phyloP scores from a whole-genome alignment of 768 basidiomycete genomes.

The Chlorophyllum brunneum region DNA sequence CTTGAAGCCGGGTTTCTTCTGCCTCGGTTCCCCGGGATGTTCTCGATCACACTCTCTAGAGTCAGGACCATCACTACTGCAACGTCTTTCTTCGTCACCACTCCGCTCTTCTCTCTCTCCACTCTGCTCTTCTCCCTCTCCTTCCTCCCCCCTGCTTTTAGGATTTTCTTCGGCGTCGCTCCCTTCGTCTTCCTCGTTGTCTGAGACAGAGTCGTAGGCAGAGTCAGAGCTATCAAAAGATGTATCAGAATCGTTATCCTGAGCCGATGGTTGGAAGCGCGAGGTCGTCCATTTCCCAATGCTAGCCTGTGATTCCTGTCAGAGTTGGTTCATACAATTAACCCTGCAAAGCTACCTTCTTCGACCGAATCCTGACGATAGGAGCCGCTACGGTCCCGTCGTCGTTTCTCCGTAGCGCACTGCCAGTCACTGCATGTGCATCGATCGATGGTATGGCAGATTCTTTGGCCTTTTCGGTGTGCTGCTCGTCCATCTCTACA shows the following conservation, averaged over 20 bases:
- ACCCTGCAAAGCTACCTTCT: constrained; percentile 16
- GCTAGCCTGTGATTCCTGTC: constrained; percentile 43
- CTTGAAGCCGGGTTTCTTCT: constrained; percentile 67
- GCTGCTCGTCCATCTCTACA: constrained; percentile 9
- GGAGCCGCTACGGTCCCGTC: constrained; percentile 59
- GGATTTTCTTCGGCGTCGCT: constrained; percentile 2
- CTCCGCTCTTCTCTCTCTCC: constrained; percentile 20
- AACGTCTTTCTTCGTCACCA: constrained; percentile 3
- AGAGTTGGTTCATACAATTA: constrained; percentile 6
- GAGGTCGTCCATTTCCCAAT: constrained; percentile 19
- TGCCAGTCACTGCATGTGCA: constrained; percentile 40
- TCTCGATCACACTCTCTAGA: constrained; percentile 18
- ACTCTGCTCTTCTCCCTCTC: constrained; percentile 19
- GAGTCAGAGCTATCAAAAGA: constrained; percentile 82
- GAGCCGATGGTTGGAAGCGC: constrained; percentile 1
- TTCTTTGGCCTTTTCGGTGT: constrained; percentile 2
- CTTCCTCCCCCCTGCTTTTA: constrained; percentile 16
- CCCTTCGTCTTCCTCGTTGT: constrained; percentile 16
- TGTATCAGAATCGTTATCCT: constrained; percentile 41
- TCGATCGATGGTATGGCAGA: constrained; percentile 15
- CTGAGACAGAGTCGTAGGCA: constrained; percentile 31
- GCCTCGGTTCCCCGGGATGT: constrained; percentile 20
- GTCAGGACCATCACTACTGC: neutral
- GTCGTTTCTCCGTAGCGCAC: constrained; percentile 60
- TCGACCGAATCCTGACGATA: constrained; percentile 41